Evolutionary conservation across 202 grass and related monocot genomes (phyloP).

Genomic region (Panicum hallii): DNA sequence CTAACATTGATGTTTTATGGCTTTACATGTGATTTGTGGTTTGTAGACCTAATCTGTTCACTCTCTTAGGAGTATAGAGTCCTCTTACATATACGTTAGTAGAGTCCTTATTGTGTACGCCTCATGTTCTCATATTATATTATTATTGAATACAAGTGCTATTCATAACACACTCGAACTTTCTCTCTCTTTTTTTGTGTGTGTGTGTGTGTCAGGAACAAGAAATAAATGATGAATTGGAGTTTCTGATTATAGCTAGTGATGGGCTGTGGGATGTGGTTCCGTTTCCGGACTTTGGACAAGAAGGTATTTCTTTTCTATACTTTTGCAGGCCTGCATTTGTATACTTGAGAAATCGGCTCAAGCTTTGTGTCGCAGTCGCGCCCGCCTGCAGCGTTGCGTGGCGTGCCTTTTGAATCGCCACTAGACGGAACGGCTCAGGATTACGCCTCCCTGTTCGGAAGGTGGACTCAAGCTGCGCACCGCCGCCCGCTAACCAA

Average conservation of each 20-base stretch:
- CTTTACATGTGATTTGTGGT: constrained; percentile 17
- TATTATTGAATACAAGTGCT: too few relatives aligned
- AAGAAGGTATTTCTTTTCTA: too few relatives aligned
- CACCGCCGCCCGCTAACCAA: background rate
- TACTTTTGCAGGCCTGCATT: background rate
- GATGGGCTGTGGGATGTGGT: constrained; percentile 96
- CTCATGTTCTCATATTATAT: too few relatives aligned
- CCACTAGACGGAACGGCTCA: background rate
- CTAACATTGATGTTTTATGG: constrained; percentile 1
- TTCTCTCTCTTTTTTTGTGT: background rate
- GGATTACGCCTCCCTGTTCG: background rate
- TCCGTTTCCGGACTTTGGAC: background rate
- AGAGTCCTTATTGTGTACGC: too few relatives aligned
- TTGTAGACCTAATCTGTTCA: constrained; percentile 16
- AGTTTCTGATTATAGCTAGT: constrained; percentile 95
- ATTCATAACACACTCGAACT: background rate
- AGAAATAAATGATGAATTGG: constrained; percentile 76
- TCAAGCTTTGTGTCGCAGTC: too few relatives aligned
- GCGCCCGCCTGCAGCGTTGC: too few relatives aligned
- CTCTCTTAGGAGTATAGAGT: too few relatives aligned
- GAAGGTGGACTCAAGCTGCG: background rate
- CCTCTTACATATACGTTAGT: too few relatives aligned
- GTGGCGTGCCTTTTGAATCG: background rate
- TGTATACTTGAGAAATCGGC: background rate
- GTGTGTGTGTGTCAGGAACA: constrained; percentile 74